Evolutionary conservation across 2,329 filamentous ascomycete genomes (phyloP).

Genomic region (Fusarium torreyae): DNA sequence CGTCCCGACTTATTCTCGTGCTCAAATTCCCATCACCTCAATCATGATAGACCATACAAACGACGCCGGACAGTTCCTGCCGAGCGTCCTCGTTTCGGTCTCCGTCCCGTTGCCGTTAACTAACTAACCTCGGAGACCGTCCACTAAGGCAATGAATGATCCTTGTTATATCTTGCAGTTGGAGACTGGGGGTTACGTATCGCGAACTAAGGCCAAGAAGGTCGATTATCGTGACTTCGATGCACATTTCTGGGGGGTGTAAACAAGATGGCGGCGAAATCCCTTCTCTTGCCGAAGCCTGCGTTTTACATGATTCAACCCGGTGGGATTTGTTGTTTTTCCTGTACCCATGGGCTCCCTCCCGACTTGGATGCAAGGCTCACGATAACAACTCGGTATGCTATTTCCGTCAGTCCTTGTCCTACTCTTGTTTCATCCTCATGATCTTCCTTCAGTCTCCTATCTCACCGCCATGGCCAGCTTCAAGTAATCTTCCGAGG

Average conservation of each 20-base stretch:
- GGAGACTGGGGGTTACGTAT: conserved; percentile 28
- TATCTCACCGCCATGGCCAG: conserved; percentile 27
- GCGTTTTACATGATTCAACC: conserved; percentile 33
- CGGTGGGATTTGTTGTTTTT: conserved; percentile 11
- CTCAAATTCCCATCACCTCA: conserved; percentile 5
- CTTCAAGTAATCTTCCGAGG: conserved; percentile 8
- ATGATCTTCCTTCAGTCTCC: conserved; percentile 5
- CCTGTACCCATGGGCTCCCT: conserved; percentile 38
- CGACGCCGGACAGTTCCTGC: conserved; percentile 1
- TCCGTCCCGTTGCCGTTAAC: conserved; percentile 25
- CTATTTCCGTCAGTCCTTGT: conserved; percentile 26
- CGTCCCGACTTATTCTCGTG: conserved; percentile 51
- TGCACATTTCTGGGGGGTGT: conserved; percentile 16
- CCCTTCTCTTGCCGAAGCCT: conserved; percentile 23
- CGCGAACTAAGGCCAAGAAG: conserved; percentile 17
- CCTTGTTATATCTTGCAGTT: conserved; percentile 32
- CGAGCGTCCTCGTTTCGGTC: background rate
- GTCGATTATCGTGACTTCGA: conserved; percentile 36
- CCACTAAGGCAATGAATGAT: conserved; percentile 13
- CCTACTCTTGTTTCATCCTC: conserved; percentile 11
- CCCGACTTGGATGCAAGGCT: conserved; percentile 25
- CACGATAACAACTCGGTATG: conserved; percentile 49
- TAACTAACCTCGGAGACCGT: conserved; percentile 34
- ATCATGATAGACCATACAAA: conserved; percentile 11
- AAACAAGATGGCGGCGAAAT: conserved; percentile 26